Percentiles rank a stretch among this genome's conserved stretches.
Evolutionary conservation across 495 filamentous ascomycete species (phyloP).

Genomic region (Talaromyces proteolyticus): DNA sequence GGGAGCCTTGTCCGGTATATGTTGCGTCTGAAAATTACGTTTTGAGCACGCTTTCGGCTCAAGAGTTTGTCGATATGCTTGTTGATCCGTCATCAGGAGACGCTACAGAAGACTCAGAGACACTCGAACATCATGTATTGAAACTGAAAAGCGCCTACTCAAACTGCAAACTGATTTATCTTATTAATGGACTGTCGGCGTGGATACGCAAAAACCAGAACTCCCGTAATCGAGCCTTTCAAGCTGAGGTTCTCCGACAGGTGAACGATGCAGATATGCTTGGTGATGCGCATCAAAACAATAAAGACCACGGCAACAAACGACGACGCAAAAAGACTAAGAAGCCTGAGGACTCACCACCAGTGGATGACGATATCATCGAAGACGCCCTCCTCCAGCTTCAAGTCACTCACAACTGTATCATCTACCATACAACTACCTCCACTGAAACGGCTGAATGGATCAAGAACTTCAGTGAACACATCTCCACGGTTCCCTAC

Average conservation of each 20-base stretch:
- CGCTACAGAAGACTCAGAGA: slow-evolving; percentile 16
- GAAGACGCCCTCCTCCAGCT: slow-evolving; percentile 69
- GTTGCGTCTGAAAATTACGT: slow-evolving; percentile 62
- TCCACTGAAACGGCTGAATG: slow-evolving; percentile 65
- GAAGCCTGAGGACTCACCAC: slow-evolving; percentile 32
- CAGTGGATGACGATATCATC: slow-evolving; percentile 64
- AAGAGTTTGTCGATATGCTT: slow-evolving; percentile 62
- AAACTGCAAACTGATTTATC: slow-evolving; percentile 56
- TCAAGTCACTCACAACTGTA: slow-evolving; percentile 60
- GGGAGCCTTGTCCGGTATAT: slow-evolving; percentile 55
- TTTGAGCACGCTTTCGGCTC: slow-evolving; percentile 58
- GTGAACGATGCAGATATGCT: slow-evolving; percentile 20
- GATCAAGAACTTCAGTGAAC: slow-evolving; percentile 75
- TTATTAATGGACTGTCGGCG: slow-evolving; percentile 65
- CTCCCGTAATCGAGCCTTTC: slow-evolving; percentile 60
- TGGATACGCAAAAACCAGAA: slow-evolving; percentile 70
- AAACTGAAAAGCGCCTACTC: slow-evolving; percentile 49
- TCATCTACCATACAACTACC: slow-evolving; percentile 66
- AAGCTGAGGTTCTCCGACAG: slow-evolving; percentile 57
- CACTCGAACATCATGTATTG: slow-evolving; percentile 56
- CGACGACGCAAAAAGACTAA: slow-evolving; percentile 29
- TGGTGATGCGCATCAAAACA: slow-evolving; percentile 7
- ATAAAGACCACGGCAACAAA: slow-evolving; percentile 16
- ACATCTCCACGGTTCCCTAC: slow-evolving; percentile 74
- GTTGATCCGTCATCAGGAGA: slow-evolving; percentile 25